Evolutionary conservation across 805 yeast species (phyloP), one percentile per base, ranked within the genome.

Genomic region (Hanseniaspora clermontiae): DNA sequence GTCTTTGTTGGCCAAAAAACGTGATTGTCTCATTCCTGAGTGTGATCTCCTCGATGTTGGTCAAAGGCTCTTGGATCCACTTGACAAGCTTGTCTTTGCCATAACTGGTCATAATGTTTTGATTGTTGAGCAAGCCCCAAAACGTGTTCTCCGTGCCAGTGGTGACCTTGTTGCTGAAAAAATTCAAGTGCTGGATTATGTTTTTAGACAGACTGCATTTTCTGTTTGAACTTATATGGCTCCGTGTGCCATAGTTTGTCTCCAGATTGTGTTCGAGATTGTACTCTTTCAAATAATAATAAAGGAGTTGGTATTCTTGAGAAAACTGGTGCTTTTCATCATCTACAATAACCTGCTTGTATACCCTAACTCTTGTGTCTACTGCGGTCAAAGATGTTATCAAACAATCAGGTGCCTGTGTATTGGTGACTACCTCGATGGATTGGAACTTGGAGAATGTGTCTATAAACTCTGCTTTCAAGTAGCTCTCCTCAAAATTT

Each of bases 21-120:
- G 74, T 75, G 5, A 83, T 75, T 0, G 95, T 88, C 43, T 77
- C 77, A 0, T 77, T 69, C 29, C 98, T 74, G n/a, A 74, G 73
- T 56, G 77, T 74, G 2, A 93, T 84, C 9, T 70, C 69, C 1
- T 69, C 73, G 34, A 73, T 70, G 45, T 80, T 74, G 0, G 79
- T 68, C 24, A 90, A 72, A 1, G 98, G 98, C 59, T 76, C 73
- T 1, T 80, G 73, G 0, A 90, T 69, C 98, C 98, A 93, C 40
- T 77, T 71, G 32, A 75, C 73, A 14, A 93, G 66, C 58, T 79
- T 62, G 55, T 96, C 69, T 47, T 74, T 76, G 0, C 98, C 98
- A 67, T 83, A 84, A 32, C 76, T 73, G 0, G 97, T 87, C 37
- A 79, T 70, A 0, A 97, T 87, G 61, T 84, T 89, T 65, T 91